Evolutionary conservation across 1,139 yeast species (phyloP), one percentile per base, ranked within the genome.

Genomic region (Diutina sp.): DNA sequence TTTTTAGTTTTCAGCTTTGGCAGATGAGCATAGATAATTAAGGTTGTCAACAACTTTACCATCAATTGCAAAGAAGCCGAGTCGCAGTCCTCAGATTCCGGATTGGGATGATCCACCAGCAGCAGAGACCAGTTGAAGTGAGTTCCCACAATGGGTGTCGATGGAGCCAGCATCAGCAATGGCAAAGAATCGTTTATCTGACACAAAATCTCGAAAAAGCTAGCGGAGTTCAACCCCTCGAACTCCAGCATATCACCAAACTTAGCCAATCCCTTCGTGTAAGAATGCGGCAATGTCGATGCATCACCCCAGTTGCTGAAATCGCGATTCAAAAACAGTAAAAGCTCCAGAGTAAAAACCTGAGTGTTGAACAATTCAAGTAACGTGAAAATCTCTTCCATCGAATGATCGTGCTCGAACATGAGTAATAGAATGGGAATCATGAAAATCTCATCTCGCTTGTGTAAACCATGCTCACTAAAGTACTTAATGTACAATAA

Each of bases 101-200:
- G 44, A 12, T 35, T 35, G 14, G 41, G 41, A 5, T 32, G 53
- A 6, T 30, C 53, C 28, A 50, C 41, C 44, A 32, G 53, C 53
- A 18, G 11, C 53, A 32, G 44, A 4, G 44, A 32, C n/a, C 32
- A 30, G 21, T 50, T 50, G 28, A 50, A 50, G 44, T 30, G 53
- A 7, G 44, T n/a, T 12, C 53, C 53, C 32, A 72, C 57, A 11
- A 74, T 65, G 25, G 80, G 79, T 7, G 79, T 75, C 1, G 76
- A 67, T 6, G 79, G 79, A 7, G 80, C 79, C 18, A 77, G 72
- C 55, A 75, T 66, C 63, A 78, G 73, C 60, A 76, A 67, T 0
- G 79, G 79, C 54, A 74, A 65, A 57, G 68, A 69, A 63, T 76
- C 80, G 61, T 73, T 73, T 45, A 75, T 64, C 59, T 74, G 79